Evolutionary conservation across 2,329 filamentous ascomycete species (phyloP), one percentile per base, ranked within the genome.

Genomic region (Neoscytalidium dimidiatum): DNA sequence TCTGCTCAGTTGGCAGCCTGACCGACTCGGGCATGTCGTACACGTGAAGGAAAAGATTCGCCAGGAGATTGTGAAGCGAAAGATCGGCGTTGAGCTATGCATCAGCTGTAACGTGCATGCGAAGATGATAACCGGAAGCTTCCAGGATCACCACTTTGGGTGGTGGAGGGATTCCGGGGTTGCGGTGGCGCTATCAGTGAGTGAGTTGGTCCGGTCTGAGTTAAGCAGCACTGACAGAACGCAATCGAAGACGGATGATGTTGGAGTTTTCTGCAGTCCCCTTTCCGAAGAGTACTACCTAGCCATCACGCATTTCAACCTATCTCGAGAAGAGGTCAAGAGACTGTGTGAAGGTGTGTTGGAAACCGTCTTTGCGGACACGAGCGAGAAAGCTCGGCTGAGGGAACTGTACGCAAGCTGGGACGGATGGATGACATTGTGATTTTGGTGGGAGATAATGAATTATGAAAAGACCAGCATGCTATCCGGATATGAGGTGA

Each of bases 71-170:
- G 75, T 78, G 11, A 70, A 74, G 51, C 79, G 81, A 13, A 81
- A 81, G 1, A 73, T 94, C 29, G 90, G 89, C 2, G 75, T 95
- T 13, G 92, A 95, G 77, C 74, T 95, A 41, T 95, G 92, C 67
- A 78, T 95, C 67, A 92, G 88, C 69, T 94, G 92, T 76, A 95
- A 95, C 71, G 90, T 95, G 1, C 86, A 89, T 69, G 90, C 90
- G 1, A 88, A 87, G 68, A 88, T 95, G 86, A 88, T 90, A 58
- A 78, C 81, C 1, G 89, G 90, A 0, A 85, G 87, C 1, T 85
- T 84, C 70, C 71, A 84, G 65, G 87, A 87, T 56, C 92, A 95
- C 76, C 92, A 95, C 79, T 93, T 95, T 77, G 88, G 89, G 14
- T 84, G 87, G 71, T 95, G 92, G 92, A 77, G 80, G 51, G 81